A percentile compares a stretch with the other conserved stretches of the same genome.
Evolutionary conservation across 768 basidiomycete genomes (phyloP).

Genomic region (Russula griseocarnosa): DNA sequence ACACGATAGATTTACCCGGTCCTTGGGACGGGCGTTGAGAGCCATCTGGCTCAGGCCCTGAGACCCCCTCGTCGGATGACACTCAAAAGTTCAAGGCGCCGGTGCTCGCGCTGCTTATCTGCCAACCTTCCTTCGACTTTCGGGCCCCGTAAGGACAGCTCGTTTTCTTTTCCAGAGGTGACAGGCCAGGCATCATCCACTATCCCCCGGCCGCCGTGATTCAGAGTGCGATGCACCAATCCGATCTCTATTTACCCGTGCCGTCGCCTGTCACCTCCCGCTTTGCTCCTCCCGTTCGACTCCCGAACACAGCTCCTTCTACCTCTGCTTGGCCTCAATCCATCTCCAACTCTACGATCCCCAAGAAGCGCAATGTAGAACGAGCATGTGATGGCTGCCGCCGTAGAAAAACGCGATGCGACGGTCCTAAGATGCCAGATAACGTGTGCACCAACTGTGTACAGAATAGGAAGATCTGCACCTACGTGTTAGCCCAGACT

Average conservation of each 20-base stretch:
- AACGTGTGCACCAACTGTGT: slow-evolving; percentile 40
- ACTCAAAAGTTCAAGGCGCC: slow-evolving; percentile 8
- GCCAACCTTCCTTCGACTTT: slow-evolving; percentile 1
- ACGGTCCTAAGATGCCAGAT: slow-evolving; percentile 36
- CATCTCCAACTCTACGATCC: slow-evolving; percentile 22
- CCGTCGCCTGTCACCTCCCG: slow-evolving; percentile 18
- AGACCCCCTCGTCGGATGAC: slow-evolving; percentile 5
- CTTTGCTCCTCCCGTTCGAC: slow-evolving; percentile 2
- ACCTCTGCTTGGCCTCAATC: slow-evolving; percentile 16
- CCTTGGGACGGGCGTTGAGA: background rate
- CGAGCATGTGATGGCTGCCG: slow-evolving; percentile 38
- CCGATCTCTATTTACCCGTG: slow-evolving; percentile 6
- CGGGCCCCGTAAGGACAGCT: slow-evolving; percentile 20
- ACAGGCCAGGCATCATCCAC: background rate
- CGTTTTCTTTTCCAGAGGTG: slow-evolving; percentile 9
- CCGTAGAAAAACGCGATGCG: slow-evolving; percentile 36
- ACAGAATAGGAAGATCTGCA: slow-evolving; percentile 34
- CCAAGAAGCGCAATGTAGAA: slow-evolving; percentile 37
- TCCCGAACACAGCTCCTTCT: background rate
- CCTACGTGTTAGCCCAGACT: slow-evolving; percentile 34
- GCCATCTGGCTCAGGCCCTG: slow-evolving; percentile 10
- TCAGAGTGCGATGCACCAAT: slow-evolving; percentile 15
- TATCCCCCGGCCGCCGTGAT: slow-evolving; percentile 21
- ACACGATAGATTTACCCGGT: background rate
- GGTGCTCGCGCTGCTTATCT: slow-evolving; percentile 12